A percentile compares a stretch with the other conserved stretches of the same genome.
Conservation (phyloP, 306 rosid species). For the Gastrolobium villosum region DNA sequence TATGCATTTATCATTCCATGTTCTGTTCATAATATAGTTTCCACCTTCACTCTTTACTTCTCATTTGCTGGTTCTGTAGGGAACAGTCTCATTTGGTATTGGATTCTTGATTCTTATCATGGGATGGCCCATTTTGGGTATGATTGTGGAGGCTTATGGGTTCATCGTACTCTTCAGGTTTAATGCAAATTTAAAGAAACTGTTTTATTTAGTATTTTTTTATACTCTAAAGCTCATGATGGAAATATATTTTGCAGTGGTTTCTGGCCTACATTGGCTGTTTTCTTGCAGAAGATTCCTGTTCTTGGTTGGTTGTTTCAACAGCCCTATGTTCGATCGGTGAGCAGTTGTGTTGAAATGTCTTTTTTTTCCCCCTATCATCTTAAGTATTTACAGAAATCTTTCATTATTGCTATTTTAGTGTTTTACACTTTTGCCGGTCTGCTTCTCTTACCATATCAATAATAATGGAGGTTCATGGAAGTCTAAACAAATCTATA, state of each 20-base stretch:
- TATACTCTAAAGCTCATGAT: conserved; percentile 51
- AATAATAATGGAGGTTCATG: conserved; percentile 8
- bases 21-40: conserved; percentile 28
- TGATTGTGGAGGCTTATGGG: conserved; percentile 93
- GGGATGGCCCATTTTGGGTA: conserved; percentile 98
- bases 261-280: conserved; percentile 99
- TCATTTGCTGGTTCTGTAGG: conserved; percentile 57
- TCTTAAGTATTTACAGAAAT: not conserved
- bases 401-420: conserved; percentile 10
- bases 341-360: conserved; percentile 54
- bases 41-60: not conserved
- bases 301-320: conserved; percentile 93
- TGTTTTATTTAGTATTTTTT: conserved; percentile 28
- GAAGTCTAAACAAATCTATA: conserved; percentile 34
- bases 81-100: conserved; percentile 89
- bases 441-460: conserved; percentile 30
- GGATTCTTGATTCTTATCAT: conserved; percentile 89
- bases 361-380: conserved; percentile 7
- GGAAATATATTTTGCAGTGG: conserved; percentile 71
- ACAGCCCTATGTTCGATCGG: conserved; percentile 88
- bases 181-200: conserved; percentile 35
- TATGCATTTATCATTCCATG: conserved; percentile 15
- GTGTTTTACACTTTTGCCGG: not conserved
- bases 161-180: conserved; percentile 94
- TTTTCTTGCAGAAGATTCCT: conserved; percentile 93